phyloP scores from a whole-genome alignment of 768 basidiomycete species.

The Amylocystis lapponica region DNA sequence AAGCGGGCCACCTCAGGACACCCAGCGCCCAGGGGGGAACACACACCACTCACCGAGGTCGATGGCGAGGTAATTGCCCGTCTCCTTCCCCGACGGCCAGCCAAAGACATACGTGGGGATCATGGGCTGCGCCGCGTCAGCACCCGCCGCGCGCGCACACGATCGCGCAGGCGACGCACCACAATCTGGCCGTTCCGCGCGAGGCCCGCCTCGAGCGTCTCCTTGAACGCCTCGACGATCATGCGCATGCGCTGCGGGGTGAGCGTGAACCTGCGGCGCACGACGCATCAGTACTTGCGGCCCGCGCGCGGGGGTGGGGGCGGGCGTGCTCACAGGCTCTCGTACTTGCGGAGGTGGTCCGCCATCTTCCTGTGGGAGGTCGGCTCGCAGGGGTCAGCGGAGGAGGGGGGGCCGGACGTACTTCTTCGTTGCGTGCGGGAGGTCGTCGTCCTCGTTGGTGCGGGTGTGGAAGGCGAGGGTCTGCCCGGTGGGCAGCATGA shows the following conservation, averaged over 20 bases:
- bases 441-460: slow-evolving; percentile 73
- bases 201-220: slow-evolving; percentile 83
- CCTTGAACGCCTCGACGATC: slow-evolving; percentile 95
- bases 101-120: slow-evolving; percentile 96
- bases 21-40: no score
- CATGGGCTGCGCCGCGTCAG: slow-evolving; percentile 60
- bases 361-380: slow-evolving; percentile 70
- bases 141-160: background rate
- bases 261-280: slow-evolving; percentile 60
- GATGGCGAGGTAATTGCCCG: slow-evolving; percentile 84
- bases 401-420: slow-evolving; percentile 29
- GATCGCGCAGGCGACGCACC: slow-evolving; percentile 45
- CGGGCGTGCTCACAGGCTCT: slow-evolving; percentile 59
- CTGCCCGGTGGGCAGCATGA: slow-evolving; percentile 68
- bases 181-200: slow-evolving; percentile 80
- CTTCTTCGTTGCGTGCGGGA: slow-evolving; percentile 94
- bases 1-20: no score
- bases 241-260: slow-evolving; percentile 92
- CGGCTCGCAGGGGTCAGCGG: slow-evolving; percentile 13
- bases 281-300: slow-evolving; percentile 4
- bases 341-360: slow-evolving; percentile 89
- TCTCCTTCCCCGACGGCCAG: slow-evolving; percentile 88
- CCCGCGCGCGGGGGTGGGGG: background rate
- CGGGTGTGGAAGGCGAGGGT: slow-evolving; percentile 83
- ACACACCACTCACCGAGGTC: slow-evolving; percentile 63